Base-by-base conservation (phyloP, 1,284 basidiomycete genomes). In the Malassezia obtusa region DNA sequence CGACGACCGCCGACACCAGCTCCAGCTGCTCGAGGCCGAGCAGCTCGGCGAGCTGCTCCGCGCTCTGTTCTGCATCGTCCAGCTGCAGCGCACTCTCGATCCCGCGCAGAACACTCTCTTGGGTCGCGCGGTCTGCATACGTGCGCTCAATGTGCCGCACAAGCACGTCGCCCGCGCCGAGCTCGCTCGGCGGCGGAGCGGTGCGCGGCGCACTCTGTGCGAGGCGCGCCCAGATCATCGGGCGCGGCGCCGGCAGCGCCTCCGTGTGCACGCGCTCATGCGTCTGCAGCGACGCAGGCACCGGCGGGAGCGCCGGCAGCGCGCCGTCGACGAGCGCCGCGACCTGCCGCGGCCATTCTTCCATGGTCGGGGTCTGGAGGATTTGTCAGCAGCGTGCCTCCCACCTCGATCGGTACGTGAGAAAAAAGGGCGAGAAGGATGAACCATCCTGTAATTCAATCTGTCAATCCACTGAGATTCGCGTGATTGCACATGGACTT, bases 21-120 rank as follows among this genome's bases (percentile, higher is more conserved):
- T 88, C 87, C 31, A 90, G 81, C 26, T 86, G 81, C 59, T 92
- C 87, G 66, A 85, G 89, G 0, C 91, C 91, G 45, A 92, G 76
- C n/a, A 86, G 77, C 59, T 94, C 89, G 2, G 81, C 82, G 1
- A 94, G 75, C 60, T 87, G 84, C 30, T 78, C 80, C 24, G 87
- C 87, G 28, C 91, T 83, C n/a, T 81, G 81, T 40, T 89, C 39
- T 9, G 21, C 31, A 5, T 26, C 37, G 22, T 15, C n/a, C 7
- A 36, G 15, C 10, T n/a, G n/a, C 38, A 6, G 26, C 38, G 11
- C 38, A 14, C 26, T 40, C 38, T 19, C 3, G 1, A 24, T 14
- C 38, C 24, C 28, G 6, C 40, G 28, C 6, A 45, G 25, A 10
- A 50, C 39, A 19, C 30, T 33, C 10, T 33, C 25, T 15, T 39